These are phyloP conservation scores for Biscogniauxia marginata DNA, from an alignment of 2,329 filamentous ascomycete genomes.

Conservation along the genomic window DNA sequence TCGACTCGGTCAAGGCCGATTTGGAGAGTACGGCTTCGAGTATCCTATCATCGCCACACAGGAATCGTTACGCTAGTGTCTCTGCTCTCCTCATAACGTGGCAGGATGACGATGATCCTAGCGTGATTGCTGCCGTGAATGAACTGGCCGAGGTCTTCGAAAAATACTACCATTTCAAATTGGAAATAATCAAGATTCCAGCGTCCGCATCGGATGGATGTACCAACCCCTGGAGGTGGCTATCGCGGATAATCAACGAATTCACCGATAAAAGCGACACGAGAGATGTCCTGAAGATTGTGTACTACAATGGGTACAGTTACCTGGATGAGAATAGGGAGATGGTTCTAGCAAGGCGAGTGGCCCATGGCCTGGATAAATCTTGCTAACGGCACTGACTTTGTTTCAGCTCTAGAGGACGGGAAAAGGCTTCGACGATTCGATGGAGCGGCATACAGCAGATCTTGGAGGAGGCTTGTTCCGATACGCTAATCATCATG, in stretches of 20 bases:
- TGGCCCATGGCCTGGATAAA: conserved; percentile 1
- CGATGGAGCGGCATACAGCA: conserved; percentile 58
- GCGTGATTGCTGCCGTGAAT: conserved; percentile 41
- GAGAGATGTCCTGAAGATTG: conserved; percentile 56
- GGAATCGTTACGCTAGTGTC: conserved; percentile 53
- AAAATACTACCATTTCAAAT: conserved; percentile 51
- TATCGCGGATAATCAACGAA: conserved; percentile 49
- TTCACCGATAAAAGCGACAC: conserved; percentile 54
- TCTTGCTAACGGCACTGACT: conserved; percentile 19
- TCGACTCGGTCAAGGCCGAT: conserved; percentile 51
- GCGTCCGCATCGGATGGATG: conserved; percentile 43
- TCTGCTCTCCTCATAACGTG: conserved; percentile 55
- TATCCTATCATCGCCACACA: conserved; percentile 49
- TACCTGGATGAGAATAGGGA: conserved; percentile 55
- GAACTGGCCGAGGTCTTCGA: conserved; percentile 52
- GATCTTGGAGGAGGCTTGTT: conserved; percentile 53
- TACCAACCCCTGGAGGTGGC: conserved; percentile 53
- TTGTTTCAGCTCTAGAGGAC: conserved; percentile 44
- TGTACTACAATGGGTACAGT: conserved; percentile 57
- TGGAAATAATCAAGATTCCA: conserved; percentile 50
- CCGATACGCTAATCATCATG: conserved; percentile 58
- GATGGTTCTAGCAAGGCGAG: conserved; percentile 57
- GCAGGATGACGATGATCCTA: conserved; percentile 51
- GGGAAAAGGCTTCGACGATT: conserved; percentile 45
- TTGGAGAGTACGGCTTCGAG: conserved; percentile 50